Percentiles rank a stretch among this genome's conserved stretches.
Evolutionary conservation across 129 eudicot species (phyloP).

Genomic region (Tagetes patula): DNA sequence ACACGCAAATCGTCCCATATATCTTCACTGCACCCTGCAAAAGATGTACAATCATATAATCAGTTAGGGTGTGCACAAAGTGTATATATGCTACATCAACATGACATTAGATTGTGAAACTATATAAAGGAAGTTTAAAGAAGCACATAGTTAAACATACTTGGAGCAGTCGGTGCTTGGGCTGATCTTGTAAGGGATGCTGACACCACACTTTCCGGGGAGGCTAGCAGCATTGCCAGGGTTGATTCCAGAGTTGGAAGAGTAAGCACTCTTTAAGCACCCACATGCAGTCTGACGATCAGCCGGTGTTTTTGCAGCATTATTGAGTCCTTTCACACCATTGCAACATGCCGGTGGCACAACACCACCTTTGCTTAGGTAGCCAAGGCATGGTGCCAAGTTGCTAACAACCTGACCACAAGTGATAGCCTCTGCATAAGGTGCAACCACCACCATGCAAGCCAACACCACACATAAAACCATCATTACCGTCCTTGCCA

Average conservation of each 20-base stretch:
- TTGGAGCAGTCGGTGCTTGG: conserved; percentile 44
- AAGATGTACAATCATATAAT: background rate
- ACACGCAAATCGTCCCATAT: background rate
- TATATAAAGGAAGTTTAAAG: background rate
- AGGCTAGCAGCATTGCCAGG: conserved; percentile 27
- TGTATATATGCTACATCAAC: background rate
- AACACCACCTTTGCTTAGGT: background rate
- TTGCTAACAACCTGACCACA: conserved; percentile 2
- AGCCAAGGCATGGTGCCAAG: background rate
- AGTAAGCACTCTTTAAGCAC: conserved; percentile 29
- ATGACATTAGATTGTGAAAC: no score
- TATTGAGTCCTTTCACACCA: conserved; percentile 30
- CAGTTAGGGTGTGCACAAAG: background rate
- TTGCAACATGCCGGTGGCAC: conserved; percentile 18
- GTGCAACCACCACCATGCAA: conserved; percentile 14
- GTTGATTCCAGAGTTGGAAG: background rate
- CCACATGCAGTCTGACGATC: conserved; percentile 39
- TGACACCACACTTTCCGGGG: conserved; percentile 31
- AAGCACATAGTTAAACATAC: conserved; percentile 22
- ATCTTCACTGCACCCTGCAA: conserved; percentile 13
- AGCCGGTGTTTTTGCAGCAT: conserved; percentile 27
- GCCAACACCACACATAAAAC: conserved; percentile 8
- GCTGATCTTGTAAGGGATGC: conserved; percentile 38
- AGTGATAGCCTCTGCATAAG: conserved; percentile 6
- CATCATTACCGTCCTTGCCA: conserved; percentile 1